Base-by-base conservation (phyloP, 2,329 filamentous ascomycete genomes). In the Colletotrichum siamense region DNA sequence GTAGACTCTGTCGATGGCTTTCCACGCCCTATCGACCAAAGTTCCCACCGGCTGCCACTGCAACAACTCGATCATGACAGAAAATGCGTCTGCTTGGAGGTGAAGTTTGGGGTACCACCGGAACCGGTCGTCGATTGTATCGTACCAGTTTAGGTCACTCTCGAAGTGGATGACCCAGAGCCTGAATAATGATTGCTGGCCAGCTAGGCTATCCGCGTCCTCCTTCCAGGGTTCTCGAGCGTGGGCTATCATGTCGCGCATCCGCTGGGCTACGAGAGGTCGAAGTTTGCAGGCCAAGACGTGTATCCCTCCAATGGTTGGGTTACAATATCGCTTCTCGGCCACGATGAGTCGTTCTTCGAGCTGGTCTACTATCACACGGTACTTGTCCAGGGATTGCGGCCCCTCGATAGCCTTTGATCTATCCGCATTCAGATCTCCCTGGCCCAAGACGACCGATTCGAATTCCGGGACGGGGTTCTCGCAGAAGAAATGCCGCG, bases 141-240 rank as follows among this genome's bases (percentile, higher is more conserved):
- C 81, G 78, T 90, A 89, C 22, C 88, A 83, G 12, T 83, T 82
- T 6, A 88, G 80, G 70, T 87, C 87, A 76, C 89, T 86, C 78
- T 91, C 89, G 13, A 87, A 84, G 30, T 87, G 83, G 39, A 86
- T 85, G 32, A 92, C 79, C 4, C 90, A 85, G 10, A 91, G 83
- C 78, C 89, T 89, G 85, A 92, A 92, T 6, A 91, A 82, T 69
- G 90, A 89, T 79, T 92, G 90, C 59, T 87, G 86, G n/a, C 85
- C 82, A 22, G 85, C 86, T 24, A 85, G 84, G 7, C 90, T 85
- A 75, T 91, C 89, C 1, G 84, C 86, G 8, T 86, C 86, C 83
- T 86, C 89, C 78, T 90, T 88, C 0, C 87, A 84, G 49, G 87
- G 87, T 28, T 89, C 84, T 30, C 83, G 83, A 74, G 88, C 83